These are phyloP conservation scores for Eruca vesicaria DNA, from an alignment of 441 rosid genomes.

Conservation along the genomic window DNA sequence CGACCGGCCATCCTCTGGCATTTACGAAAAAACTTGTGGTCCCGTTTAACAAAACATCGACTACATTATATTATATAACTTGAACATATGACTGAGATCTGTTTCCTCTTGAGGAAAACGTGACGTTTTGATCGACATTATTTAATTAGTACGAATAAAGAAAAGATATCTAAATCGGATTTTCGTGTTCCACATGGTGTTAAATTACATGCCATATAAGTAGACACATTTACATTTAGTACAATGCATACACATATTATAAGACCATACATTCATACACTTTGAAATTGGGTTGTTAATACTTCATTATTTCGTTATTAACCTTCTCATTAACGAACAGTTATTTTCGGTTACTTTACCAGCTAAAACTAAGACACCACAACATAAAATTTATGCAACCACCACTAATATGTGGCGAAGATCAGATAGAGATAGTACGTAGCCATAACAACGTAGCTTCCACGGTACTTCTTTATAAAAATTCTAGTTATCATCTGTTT, in stretches of 20 bases:
- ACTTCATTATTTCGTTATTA: background rate
- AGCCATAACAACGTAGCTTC: background rate
- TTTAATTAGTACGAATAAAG: background rate
- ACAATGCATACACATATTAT: too few relatives aligned
- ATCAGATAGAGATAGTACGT: background rate
- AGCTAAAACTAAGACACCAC: background rate
- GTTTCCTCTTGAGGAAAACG: background rate
- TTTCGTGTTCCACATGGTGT: conserved; percentile 2
- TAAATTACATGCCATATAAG: background rate
- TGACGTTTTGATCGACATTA: background rate
- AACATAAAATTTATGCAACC: background rate
- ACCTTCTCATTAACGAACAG: background rate
- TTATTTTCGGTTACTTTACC: background rate
- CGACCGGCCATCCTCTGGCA: background rate
- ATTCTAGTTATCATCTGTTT: background rate
- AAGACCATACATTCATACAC: background rate
- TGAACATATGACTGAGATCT: background rate
- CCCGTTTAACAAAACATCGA: background rate
- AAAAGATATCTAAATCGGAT: background rate
- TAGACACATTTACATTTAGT: background rate
- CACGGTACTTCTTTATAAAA: background rate
- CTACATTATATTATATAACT: background rate
- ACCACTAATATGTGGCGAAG: background rate
- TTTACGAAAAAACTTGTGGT: background rate
- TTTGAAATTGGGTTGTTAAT: background rate